Percentiles rank a stretch among this genome's conserved stretches.
These are phyloP conservation scores for Penicillium nucicola DNA, from an alignment of 495 filamentous ascomycete species.

Conservation along the genomic window DNA sequence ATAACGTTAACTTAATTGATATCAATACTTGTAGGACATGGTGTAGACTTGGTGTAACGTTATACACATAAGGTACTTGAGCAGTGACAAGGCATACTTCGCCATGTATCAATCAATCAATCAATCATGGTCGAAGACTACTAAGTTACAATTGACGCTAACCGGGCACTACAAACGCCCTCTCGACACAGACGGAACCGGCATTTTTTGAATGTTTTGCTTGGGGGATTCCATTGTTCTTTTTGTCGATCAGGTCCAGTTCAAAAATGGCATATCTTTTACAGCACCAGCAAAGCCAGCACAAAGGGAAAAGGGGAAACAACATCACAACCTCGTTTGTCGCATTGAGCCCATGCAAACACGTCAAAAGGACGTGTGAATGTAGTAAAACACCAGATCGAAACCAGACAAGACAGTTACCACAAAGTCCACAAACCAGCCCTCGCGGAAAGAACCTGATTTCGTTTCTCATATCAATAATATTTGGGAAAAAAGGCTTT, in stretches of 20 bases:
- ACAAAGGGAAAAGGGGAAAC: conserved; percentile 7
- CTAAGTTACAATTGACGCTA: not conserved
- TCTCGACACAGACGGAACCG: conserved; percentile 15
- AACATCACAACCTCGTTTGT: conserved; percentile 35
- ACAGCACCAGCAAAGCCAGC: conserved; percentile 10
- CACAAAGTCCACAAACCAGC: conserved; percentile 27
- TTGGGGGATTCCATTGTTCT: conserved; percentile 21
- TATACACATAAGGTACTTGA: not conserved
- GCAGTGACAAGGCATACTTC: not conserved
- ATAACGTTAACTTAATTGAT: too few species aligned
- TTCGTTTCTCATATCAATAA: conserved; percentile 28
- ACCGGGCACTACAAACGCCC: conserved; percentile 7
- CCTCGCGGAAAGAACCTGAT: conserved; percentile 27
- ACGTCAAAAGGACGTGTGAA: conserved; percentile 27
- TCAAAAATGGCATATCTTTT: conserved; percentile 14
- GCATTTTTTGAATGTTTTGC: conserved; percentile 27
- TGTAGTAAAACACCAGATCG: conserved; percentile 32
- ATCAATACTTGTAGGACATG: not conserved
- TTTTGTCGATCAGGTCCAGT: conserved; percentile 20
- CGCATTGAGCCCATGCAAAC: conserved; percentile 34
- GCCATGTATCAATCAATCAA: too few species aligned
- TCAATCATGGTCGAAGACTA: not conserved
- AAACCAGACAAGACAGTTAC: conserved; percentile 28
- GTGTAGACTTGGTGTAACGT: too few species aligned
- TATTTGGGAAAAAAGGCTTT: conserved; percentile 18